phyloP scores from a whole-genome alignment of 2,329 filamentous ascomycete species.

The Phialophora tarda region DNA sequence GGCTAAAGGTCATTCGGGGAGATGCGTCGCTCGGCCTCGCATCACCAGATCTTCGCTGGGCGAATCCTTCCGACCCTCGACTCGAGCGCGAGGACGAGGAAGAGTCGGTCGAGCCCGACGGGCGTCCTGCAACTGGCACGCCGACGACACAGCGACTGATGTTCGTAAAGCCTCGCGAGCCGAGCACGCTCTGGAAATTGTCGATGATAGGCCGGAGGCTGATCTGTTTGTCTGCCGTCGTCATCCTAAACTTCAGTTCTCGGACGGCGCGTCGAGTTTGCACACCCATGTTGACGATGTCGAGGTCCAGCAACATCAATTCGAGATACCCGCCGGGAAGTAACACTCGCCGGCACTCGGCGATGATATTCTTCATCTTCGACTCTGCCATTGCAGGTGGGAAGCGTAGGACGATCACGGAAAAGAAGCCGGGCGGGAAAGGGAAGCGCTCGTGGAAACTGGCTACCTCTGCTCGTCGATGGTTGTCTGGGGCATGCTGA shows the following conservation, averaged over 20 bases:
- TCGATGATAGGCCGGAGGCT: slow-evolving; percentile 56
- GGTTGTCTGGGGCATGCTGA: slow-evolving; percentile 42
- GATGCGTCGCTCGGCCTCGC: slow-evolving; percentile 27
- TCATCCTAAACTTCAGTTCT: slow-evolving; percentile 54
- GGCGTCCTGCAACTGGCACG: slow-evolving; percentile 55
- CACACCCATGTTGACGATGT: slow-evolving; percentile 58
- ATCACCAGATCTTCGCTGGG: slow-evolving; percentile 41
- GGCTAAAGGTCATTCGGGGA: slow-evolving; percentile 34
- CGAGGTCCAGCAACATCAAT: slow-evolving; percentile 56
- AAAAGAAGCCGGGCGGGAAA: slow-evolving; percentile 55
- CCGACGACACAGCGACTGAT: slow-evolving; percentile 57
- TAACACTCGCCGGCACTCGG: slow-evolving; percentile 56
- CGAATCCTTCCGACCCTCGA: slow-evolving; percentile 43
- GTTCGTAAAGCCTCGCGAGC: slow-evolving; percentile 54
- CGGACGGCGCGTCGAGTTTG: slow-evolving; percentile 53
- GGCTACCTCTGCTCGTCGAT: slow-evolving; percentile 45
- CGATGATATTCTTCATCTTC: slow-evolving; percentile 52
- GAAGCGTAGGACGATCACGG: slow-evolving; percentile 54
- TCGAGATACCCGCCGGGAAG: slow-evolving; percentile 57
- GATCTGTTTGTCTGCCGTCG: slow-evolving; percentile 49
- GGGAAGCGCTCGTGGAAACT: slow-evolving; percentile 51
- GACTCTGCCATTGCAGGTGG: slow-evolving; percentile 52
- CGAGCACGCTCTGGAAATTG: slow-evolving; percentile 54
- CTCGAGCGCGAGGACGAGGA: slow-evolving; percentile 42
- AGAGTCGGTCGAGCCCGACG: slow-evolving; percentile 50